Evolutionary conservation across 768 basidiomycete genomes (phyloP).

Genomic region (Russula dissimulans): DNA sequence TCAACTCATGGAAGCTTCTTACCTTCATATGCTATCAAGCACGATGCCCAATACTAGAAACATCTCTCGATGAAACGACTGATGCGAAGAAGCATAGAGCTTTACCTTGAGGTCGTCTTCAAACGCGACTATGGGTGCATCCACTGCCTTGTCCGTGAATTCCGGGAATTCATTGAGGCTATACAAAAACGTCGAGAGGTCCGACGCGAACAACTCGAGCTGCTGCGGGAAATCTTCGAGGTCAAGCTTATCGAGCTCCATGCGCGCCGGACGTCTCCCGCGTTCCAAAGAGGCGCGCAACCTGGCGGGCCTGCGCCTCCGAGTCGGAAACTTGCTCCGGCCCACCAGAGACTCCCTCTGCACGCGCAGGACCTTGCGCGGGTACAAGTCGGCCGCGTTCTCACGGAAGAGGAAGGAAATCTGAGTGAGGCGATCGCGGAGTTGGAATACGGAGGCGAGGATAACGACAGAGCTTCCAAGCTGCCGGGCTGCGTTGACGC

Average conservation of each 20-base stretch:
- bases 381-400: slow-evolving; percentile 68
- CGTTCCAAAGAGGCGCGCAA: slow-evolving; percentile 32
- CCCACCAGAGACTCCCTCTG: slow-evolving; percentile 33
- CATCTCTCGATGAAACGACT: not conserved
- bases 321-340: slow-evolving; percentile 26
- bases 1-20: slow-evolving; percentile 10
- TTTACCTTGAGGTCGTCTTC: slow-evolving; percentile 59
- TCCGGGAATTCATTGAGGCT: slow-evolving; percentile 75
- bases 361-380: slow-evolving; percentile 47
- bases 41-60: slow-evolving; percentile 64
- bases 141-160: slow-evolving; percentile 63
- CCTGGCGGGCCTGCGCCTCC: slow-evolving; percentile 28
- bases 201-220: slow-evolving; percentile 50
- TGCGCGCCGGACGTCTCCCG: slow-evolving; percentile 35
- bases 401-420: slow-evolving; percentile 64
- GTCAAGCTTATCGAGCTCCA: slow-evolving; percentile 49
- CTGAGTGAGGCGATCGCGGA: slow-evolving; percentile 60
- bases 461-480: slow-evolving; percentile 72
- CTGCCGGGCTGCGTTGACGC: slow-evolving; percentile 70
- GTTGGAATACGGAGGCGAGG: slow-evolving; percentile 61
- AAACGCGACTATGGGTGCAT: slow-evolving; percentile 55
- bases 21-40: slow-evolving; percentile 58
- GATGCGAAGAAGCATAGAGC: not conserved
- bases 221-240: slow-evolving; percentile 60
- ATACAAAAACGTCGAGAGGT: slow-evolving; percentile 56